These are phyloP conservation scores for Phytophthora meadii DNA, from an alignment of 352 stramenopile species.

Conservation along the genomic window DNA sequence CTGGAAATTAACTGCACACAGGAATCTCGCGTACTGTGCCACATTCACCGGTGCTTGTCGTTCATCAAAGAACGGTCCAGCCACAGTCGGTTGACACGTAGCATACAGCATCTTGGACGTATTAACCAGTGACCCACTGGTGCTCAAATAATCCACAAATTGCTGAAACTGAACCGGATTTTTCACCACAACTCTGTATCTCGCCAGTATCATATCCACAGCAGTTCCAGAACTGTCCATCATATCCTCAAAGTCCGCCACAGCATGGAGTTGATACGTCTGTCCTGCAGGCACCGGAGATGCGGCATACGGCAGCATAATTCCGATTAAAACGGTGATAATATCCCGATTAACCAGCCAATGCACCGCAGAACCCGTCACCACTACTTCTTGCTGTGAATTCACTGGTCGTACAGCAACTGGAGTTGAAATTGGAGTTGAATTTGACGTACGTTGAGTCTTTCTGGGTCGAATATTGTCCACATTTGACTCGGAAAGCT, in stretches of 20 bases:
- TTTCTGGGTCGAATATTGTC: conserved; percentile 13
- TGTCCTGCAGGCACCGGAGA: conserved; percentile 3
- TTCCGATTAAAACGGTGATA: conserved; percentile 26
- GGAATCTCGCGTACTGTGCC: conserved; percentile 27
- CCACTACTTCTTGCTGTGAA: neutral
- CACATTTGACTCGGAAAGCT: conserved; percentile 6
- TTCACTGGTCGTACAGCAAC: conserved; percentile 1
- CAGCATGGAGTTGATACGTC: conserved; percentile 19
- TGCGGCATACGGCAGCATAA: conserved; percentile 27
- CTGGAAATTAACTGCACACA: conserved; percentile 41
- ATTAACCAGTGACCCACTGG: conserved; percentile 22
- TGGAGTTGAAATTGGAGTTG: conserved; percentile 9
- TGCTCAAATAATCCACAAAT: conserved; percentile 35
- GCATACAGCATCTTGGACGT: conserved; percentile 27
- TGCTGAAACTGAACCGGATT: conserved; percentile 29
- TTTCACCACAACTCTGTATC: conserved; percentile 25
- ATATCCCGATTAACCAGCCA: conserved; percentile 38
- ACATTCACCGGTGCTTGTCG: conserved; percentile 11
- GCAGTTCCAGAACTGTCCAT: conserved; percentile 14
- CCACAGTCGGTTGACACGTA: neutral
- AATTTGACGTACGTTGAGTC: conserved; percentile 9
- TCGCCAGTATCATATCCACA: conserved; percentile 9
- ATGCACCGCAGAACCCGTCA: conserved; percentile 6
- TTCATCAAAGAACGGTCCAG: conserved; percentile 19
- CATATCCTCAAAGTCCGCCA: conserved; percentile 37